Evolutionary conservation across 1,284 basidiomycete species (phyloP), one percentile per base, ranked within the genome.

Genomic region (Cryptococcus jaspeensis): DNA sequence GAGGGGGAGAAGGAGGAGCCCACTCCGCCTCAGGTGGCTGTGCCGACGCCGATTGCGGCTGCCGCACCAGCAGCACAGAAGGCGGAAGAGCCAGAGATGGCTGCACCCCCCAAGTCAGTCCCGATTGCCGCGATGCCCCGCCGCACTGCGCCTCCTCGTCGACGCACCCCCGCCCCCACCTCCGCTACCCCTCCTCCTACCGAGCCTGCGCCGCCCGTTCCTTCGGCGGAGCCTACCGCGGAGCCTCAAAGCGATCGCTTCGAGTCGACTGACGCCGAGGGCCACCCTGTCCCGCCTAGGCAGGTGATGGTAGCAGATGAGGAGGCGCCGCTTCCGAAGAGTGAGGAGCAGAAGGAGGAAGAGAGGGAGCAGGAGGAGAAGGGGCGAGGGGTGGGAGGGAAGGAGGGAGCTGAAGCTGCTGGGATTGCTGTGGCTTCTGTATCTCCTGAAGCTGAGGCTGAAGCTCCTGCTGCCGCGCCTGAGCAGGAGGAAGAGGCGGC

Each of bases 51-150:
- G 16, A 46, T 46, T 15, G 9, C 44, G 15, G 44, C 20, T 12
- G 13, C 23, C 5, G 25, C 25, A 22, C 2, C 45, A 13, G 23
- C n/a, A 28, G n/a, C 22, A 15, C 16, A 25, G 13, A 25, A 8
- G 3, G 45, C 45, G 6, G 46, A 32, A 7, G 28, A 16, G 11
- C 40, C 32, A 32, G 28, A 32, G 28, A 9, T 5, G 5, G 42
- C 48, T 3, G 53, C 65, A 3, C 64, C 69, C 0, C 61, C 70
- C 0, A 52, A 63, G 2, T 71, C 73, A 2, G 56, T 76, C 49
- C 71, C 74, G 36, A 69, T 75, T 50, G 64, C 74, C 0, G 65
- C 73, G 8, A 63, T 76, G 16, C 69, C 73, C 11, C 64, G 73
- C 16, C 69, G 74, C 9, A 65, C 74, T 1, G 73, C 71, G 28